Base-by-base conservation (phyloP, 2,329 filamentous ascomycete genomes). In the Neopestalotiopsis sp. region DNA sequence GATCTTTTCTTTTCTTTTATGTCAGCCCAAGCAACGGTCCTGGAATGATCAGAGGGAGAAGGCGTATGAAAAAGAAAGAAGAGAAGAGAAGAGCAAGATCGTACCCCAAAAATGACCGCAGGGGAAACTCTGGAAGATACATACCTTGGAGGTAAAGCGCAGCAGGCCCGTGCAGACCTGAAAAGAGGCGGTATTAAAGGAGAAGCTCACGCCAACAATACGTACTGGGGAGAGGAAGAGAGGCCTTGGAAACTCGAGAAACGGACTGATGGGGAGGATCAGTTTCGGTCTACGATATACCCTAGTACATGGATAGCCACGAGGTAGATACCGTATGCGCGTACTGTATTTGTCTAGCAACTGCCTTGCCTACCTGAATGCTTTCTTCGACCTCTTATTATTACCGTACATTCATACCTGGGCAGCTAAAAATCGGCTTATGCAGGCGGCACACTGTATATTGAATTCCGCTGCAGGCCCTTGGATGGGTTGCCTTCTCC, bases 401-500 rank as follows among this genome's bases (percentile, higher is more conserved):
- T 38, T 38, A 38, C 34, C 34, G 34, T 38, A 38, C 34, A 38
- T 65, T 12, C 30, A 34, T 49, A 38, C 49, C 62, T 49, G 38
- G 62, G 32, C 45, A 14, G 34, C 49, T 13, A 40, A 38, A n/a
- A 65, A 17, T 14, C 20, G 57, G 32, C 40, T 24, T 49, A 49
- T 66, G 49, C 63, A 56, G 20, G 52, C 52, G 42, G 40, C 52
- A 49, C 45, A 52, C 45, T 52, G 45, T 52, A 52, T 52, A 52
- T 52, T 52, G 45, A 10, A 52, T 49, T 65, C 32, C 40, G 45
- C 45, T 67, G 52, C 65, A 67, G 52, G 34, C 30, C 52, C 24
- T 60, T 60, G 65, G 42, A 45, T 28, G 32, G 65, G 65, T 60
- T 67, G 32, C 65, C 52, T 45, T 67, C 65, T 67, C 56, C 30